Conservation (phyloP, 495 filamentous ascomycete genomes). For the Penicillium lividum region DNA sequence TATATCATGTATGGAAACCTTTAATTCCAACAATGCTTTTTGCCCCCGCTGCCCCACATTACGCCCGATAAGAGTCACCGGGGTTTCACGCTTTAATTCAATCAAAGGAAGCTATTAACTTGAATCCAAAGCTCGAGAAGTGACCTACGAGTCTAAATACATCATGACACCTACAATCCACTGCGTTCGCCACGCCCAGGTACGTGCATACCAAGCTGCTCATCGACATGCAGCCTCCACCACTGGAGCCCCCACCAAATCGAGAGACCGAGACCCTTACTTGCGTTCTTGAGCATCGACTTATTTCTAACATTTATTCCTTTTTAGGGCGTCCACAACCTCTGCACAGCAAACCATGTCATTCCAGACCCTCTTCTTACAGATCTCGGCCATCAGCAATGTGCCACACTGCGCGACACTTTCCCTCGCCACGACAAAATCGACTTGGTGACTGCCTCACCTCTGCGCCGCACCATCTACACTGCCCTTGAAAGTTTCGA, state of each 20-base stretch:
- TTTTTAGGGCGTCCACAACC: constrained; percentile 78
- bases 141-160: neutral
- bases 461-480: constrained; percentile 79
- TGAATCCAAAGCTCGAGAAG: neutral
- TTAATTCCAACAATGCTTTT: neutral
- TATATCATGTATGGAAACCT: neutral
- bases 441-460: constrained; percentile 77
- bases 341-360: constrained; percentile 66
- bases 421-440: constrained; percentile 68
- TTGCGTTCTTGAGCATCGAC: neutral
- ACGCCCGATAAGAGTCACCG: constrained; percentile 23
- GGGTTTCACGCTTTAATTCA: constrained; percentile 6
- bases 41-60: constrained; percentile 25
- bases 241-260: neutral
- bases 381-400: constrained; percentile 73
- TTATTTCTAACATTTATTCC: constrained; percentile 8
- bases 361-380: constrained; percentile 81
- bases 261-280: neutral
- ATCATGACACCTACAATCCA: constrained; percentile 49
- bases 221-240: constrained; percentile 2
- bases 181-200: constrained; percentile 56
- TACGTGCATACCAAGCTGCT: constrained; percentile 22
- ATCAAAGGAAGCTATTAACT: neutral
- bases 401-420: constrained; percentile 54
- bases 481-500: constrained; percentile 74